Conservation (phyloP, 345 rosid species). For the Aethionema arabicum region DNA sequence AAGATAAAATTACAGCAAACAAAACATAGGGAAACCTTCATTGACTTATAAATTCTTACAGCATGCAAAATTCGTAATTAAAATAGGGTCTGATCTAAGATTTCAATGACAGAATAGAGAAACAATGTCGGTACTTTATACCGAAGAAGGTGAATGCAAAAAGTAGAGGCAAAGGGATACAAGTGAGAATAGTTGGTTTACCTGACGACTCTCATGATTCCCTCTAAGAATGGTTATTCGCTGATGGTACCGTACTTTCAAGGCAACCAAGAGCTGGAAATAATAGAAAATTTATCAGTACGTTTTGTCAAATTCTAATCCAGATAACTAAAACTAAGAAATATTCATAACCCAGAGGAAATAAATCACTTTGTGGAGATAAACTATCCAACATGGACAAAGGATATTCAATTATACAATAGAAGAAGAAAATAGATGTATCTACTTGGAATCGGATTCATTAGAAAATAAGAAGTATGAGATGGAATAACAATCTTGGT, state of each 20-base stretch:
- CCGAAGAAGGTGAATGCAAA: slow-evolving; percentile 12
- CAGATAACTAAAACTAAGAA: background rate
- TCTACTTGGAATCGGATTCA: background rate
- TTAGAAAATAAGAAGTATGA: slow-evolving; percentile 5
- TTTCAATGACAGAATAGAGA: slow-evolving; percentile 3
- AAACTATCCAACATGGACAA: slow-evolving; percentile 6
- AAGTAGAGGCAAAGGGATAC: background rate
- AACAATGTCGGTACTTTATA: background rate
- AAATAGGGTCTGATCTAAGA: background rate
- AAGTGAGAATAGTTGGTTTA: slow-evolving; percentile 23
- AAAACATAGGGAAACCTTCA: background rate
- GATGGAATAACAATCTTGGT: slow-evolving; percentile 26
- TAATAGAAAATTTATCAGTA: slow-evolving; percentile 25
- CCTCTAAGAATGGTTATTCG: slow-evolving; percentile 85
- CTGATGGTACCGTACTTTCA: slow-evolving; percentile 80
- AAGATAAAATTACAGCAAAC: slow-evolving; percentile 5
- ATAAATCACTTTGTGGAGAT: background rate
- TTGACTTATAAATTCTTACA: background rate
- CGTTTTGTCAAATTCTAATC: background rate
- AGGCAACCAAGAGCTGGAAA: slow-evolving; percentile 68
- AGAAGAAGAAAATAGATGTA: background rate
- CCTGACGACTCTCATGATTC: slow-evolving; percentile 93
- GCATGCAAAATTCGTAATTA: background rate
- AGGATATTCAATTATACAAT: background rate
- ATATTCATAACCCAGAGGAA: background rate